Percentiles rank a stretch among this genome's conserved stretches.
Conservation (phyloP, 2,329 filamentous ascomycete genomes). For the Aspergillus viridinutans region DNA sequence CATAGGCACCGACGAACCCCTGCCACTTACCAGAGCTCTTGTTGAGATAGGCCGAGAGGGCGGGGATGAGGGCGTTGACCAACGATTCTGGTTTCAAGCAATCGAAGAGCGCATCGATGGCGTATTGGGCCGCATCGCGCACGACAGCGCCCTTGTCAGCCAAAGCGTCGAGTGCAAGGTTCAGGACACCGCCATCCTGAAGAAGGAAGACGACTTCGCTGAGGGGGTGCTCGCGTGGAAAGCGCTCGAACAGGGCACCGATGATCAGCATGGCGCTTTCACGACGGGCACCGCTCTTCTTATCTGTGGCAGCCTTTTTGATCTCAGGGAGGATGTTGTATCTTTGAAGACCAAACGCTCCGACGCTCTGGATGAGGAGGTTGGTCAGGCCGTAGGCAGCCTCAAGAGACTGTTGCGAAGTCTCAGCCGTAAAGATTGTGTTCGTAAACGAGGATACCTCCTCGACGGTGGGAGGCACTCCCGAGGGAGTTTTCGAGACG, state of each 20-base stretch:
- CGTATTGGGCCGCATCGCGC: conserved; percentile 88
- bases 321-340: conserved; percentile 62
- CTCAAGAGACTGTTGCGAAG: conserved; percentile 66
- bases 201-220: conserved; percentile 78
- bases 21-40: conserved; percentile 96
- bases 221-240: conserved; percentile 70
- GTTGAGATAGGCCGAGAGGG: conserved; percentile 68
- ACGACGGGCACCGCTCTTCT: conserved; percentile 81
- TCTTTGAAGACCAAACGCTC: conserved; percentile 57
- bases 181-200: conserved; percentile 71
- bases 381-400: conserved; percentile 63
- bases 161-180: conserved; percentile 74
- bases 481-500: conserved; percentile 45
- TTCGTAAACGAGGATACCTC: conserved; percentile 63
- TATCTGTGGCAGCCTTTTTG: conserved; percentile 79
- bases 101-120: conserved; percentile 80
- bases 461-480: conserved; percentile 57
- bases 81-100: conserved; percentile 77
- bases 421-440: conserved; percentile 65
- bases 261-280: conserved; percentile 95
- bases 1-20: conserved; percentile 81
- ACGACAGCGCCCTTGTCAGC: conserved; percentile 88
- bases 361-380: conserved; percentile 61
- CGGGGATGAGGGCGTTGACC: conserved; percentile 75
- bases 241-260: conserved; percentile 87